These are phyloP conservation scores for Brassica hybrid DNA, from an alignment of 441 rosid species.

Conservation along the genomic window DNA sequence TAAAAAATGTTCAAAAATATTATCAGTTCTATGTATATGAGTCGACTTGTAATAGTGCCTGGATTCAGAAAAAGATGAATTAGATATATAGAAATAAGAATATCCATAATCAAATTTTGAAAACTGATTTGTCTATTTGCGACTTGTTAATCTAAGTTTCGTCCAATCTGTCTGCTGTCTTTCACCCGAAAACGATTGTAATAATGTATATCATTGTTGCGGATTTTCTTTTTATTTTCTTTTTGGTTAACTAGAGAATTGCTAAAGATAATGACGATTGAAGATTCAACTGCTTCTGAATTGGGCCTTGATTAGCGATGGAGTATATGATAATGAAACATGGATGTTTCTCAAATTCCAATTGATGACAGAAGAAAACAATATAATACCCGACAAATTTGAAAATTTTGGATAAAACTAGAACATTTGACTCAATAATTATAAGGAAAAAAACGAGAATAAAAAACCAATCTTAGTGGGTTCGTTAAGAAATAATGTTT, in stretches of 20 bases:
- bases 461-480: not conserved
- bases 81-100: not conserved
- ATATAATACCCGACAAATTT: constrained; percentile 15
- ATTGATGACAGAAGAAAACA: not conserved
- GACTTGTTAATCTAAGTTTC: not conserved
- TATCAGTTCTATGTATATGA: constrained; percentile 27
- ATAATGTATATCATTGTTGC: not conserved
- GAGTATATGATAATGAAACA: constrained; percentile 29
- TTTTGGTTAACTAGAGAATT: not conserved
- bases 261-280: not conserved
- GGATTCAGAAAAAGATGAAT: constrained; percentile 8
- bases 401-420: not conserved
- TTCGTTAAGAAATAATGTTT: not conserved
- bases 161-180: not conserved
- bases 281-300: constrained; percentile 28
- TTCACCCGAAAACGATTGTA: not conserved
- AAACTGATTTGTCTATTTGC: constrained; percentile 1
- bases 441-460: not conserved
- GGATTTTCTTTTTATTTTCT: not conserved
- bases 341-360: constrained; percentile 20
- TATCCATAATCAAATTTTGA: not conserved
- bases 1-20: not conserved
- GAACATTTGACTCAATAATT: not conserved
- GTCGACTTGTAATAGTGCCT: constrained; percentile 20
- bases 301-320: constrained; percentile 12